These are phyloP conservation scores for Geosmithia morbida DNA, from an alignment of 2,329 filamentous ascomycete genomes.

Conservation along the genomic window DNA sequence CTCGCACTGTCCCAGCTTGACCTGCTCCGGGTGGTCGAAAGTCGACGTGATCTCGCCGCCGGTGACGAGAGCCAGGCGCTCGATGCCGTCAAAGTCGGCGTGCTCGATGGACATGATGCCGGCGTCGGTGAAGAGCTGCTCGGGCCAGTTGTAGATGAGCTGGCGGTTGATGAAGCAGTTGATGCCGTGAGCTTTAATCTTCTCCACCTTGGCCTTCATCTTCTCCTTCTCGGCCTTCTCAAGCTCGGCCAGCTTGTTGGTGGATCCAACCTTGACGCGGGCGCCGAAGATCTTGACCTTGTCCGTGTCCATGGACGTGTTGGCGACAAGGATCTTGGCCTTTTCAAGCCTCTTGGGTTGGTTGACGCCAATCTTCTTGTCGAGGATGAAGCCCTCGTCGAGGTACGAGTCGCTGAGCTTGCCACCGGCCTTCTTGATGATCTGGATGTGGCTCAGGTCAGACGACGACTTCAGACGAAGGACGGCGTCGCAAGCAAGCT, in stretches of 20 bases:
- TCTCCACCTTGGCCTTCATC: slow-evolving; percentile 99
- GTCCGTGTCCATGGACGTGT: slow-evolving; percentile 98
- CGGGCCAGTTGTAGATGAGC: slow-evolving; percentile 99
- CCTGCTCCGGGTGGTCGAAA: slow-evolving; percentile 94
- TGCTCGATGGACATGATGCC: slow-evolving; percentile 98
- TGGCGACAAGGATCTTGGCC: slow-evolving; percentile 94
- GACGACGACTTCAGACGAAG: slow-evolving; percentile 79
- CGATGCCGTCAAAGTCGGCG: slow-evolving; percentile 96
- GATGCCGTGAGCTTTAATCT: slow-evolving; percentile 96
- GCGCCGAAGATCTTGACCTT: slow-evolving; percentile 99
- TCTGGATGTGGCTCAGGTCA: slow-evolving; percentile 94
- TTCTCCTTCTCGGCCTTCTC: slow-evolving; percentile 98
- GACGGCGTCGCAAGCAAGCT: slow-evolving; percentile 82
- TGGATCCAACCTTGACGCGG: slow-evolving; percentile 89
- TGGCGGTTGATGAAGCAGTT: slow-evolving; percentile 99
- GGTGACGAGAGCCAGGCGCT: slow-evolving; percentile 85
- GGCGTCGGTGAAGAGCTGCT: slow-evolving; percentile 94
- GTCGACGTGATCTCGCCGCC: slow-evolving; percentile 96
- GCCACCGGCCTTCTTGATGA: slow-evolving; percentile 98
- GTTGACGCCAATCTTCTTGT: slow-evolving; percentile 98
- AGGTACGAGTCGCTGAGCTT: slow-evolving; percentile 97
- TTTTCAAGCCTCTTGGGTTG: slow-evolving; percentile 96
- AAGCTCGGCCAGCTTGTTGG: slow-evolving; percentile 91
- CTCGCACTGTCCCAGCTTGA: slow-evolving; percentile 91
- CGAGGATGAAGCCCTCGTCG: slow-evolving; percentile 94